Evolutionary conservation across 345 rosid species (phyloP).

Genomic region (Iberis pinnata): DNA sequence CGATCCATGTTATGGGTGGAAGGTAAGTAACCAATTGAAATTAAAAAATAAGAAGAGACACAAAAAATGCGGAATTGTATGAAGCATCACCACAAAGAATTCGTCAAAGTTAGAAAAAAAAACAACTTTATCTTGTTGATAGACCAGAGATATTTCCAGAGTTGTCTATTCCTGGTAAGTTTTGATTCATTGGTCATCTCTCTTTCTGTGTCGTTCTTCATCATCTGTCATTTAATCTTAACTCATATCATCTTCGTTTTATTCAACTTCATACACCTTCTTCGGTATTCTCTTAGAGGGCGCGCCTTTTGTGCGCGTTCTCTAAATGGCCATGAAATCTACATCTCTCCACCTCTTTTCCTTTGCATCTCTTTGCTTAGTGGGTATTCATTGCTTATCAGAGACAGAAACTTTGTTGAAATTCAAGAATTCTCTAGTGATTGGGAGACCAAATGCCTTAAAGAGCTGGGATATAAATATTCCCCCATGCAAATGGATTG

Average conservation of each 20-base stretch:
- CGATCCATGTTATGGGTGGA: no score
- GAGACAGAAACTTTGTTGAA: slow-evolving; percentile 48
- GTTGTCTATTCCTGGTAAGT: slow-evolving; percentile 18
- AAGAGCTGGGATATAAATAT: slow-evolving; percentile 36
- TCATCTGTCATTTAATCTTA: background rate
- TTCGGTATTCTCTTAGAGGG: slow-evolving; percentile 44
- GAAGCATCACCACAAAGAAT: no score
- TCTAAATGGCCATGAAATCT: slow-evolving; percentile 23
- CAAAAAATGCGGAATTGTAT: no score
- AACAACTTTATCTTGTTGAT: slow-evolving; percentile 8
- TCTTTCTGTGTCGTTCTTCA: background rate
- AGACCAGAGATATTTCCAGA: slow-evolving; percentile 11
- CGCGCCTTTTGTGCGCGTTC: slow-evolving; percentile 49
- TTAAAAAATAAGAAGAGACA: no score
- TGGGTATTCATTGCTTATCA: slow-evolving; percentile 26
- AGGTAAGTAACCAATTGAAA: no score
- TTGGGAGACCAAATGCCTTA: slow-evolving; percentile 26
- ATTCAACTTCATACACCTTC: slow-evolving; percentile 23
- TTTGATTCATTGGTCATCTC: slow-evolving; percentile 19
- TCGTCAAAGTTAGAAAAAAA: slow-evolving; percentile 18
- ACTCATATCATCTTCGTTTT: background rate
- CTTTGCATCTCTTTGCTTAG: slow-evolving; percentile 5
- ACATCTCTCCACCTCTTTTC: slow-evolving; percentile 10
- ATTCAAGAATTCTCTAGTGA: slow-evolving; percentile 46
- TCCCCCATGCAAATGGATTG: slow-evolving; percentile 58